A percentile compares a stretch with the other conserved stretches of the same genome.
Evolutionary conservation across 257 asterid species (phyloP).

Genomic region (Petunia secreta): DNA sequence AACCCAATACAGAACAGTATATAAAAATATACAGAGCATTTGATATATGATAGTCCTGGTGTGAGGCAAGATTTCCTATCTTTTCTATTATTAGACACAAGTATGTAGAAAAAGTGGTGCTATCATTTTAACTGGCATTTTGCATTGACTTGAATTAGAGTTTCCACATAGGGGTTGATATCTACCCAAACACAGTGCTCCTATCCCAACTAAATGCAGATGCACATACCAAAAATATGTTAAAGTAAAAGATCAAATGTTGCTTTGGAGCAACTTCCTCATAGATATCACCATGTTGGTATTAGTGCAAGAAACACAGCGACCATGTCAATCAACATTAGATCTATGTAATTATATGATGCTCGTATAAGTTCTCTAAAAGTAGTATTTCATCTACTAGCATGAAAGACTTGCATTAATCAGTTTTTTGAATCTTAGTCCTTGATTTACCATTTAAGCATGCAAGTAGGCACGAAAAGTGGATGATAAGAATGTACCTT

Average conservation of each 20-base stretch:
- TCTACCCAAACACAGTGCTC: neutral
- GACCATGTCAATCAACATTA: neutral
- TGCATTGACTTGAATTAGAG: neutral
- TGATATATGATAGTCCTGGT: neutral
- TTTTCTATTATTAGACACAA: neutral
- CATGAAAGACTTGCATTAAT: neutral
- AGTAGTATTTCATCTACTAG: neutral
- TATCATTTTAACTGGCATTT: neutral
- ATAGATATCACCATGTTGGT: neutral
- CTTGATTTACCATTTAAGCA: neutral
- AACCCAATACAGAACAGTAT: neutral
- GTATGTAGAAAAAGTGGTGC: neutral
- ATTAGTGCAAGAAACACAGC: neutral
- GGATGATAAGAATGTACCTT: constrained; percentile 47
- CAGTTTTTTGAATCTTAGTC: neutral
- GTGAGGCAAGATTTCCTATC: neutral
- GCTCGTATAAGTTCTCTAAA: neutral
- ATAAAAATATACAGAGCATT: neutral
- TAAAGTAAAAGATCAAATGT: neutral
- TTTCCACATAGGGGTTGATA: neutral
- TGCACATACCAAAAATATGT: neutral
- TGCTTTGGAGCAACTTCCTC: neutral
- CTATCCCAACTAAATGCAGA: neutral
- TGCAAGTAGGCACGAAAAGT: neutral
- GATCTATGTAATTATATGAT: neutral